Evolutionary conservation across 257 asterid species (phyloP).

Genomic region (Nicotiana noctiflora): DNA sequence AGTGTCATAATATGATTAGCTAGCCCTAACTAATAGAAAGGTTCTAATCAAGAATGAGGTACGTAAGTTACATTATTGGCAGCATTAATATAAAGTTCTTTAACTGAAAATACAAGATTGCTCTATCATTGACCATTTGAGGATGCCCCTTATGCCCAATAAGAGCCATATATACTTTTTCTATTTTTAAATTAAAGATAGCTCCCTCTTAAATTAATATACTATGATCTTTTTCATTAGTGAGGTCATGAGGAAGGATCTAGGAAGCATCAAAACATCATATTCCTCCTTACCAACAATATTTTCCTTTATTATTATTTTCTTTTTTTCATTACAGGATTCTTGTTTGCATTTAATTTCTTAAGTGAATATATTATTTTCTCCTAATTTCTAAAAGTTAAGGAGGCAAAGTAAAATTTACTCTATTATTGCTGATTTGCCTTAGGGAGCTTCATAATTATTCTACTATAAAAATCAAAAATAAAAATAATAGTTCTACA

Average conservation of each 20-base stretch:
- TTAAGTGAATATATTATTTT: too few relatives aligned
- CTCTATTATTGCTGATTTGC: too few relatives aligned
- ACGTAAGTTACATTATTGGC: not conserved
- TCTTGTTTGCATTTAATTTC: too few relatives aligned
- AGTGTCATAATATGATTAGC: slow-evolving; percentile 7
- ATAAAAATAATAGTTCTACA: too few relatives aligned
- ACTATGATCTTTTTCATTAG: not conserved
- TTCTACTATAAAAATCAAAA: too few relatives aligned
- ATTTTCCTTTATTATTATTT: not conserved
- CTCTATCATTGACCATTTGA: not conserved
- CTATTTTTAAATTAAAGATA: not conserved
- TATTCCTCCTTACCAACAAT: not conserved
- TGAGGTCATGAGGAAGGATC: not conserved
- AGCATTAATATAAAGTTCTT: not conserved
- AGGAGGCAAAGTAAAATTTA: too few relatives aligned
- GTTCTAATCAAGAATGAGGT: not conserved
- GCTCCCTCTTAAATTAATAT: not conserved
- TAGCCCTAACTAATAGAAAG: not conserved
- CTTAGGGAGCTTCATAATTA: too few relatives aligned
- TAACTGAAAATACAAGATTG: not conserved
- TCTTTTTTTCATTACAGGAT: too few relatives aligned
- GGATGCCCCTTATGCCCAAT: not conserved
- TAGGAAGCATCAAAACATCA: not conserved
- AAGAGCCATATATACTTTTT: not conserved
- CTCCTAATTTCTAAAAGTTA: too few relatives aligned